Evolutionary conservation across 2,329 filamentous ascomycete species (phyloP).

Genomic region (Onygena corvina): DNA sequence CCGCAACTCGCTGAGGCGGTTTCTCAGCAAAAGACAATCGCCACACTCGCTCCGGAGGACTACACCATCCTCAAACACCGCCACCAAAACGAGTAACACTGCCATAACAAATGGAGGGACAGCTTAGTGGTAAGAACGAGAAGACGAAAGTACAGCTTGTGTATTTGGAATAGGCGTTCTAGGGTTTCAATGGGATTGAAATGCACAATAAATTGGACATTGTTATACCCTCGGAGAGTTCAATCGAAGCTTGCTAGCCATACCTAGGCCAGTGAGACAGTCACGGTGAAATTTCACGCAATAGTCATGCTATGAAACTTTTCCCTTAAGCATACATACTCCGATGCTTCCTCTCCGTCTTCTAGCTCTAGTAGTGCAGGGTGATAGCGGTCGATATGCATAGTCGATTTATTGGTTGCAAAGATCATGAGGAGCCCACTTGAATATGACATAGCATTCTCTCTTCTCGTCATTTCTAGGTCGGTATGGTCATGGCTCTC

Average conservation of each 20-base stretch:
- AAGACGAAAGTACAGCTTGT: background rate
- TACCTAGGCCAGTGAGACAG: too few relatives aligned
- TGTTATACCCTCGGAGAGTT: background rate
- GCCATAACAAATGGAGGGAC: background rate
- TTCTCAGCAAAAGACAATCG: background rate
- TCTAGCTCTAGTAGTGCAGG: too few relatives aligned
- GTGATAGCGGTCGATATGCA: too few relatives aligned
- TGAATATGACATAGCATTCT: too few relatives aligned
- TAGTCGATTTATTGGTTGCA: too few relatives aligned
- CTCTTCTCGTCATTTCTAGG: too few relatives aligned
- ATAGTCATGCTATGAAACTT: too few relatives aligned
- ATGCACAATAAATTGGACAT: constrained; percentile 4
- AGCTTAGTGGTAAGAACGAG: background rate
- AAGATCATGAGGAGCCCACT: too few relatives aligned
- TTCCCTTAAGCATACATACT: too few relatives aligned
- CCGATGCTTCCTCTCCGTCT: too few relatives aligned
- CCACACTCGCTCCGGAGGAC: background rate
- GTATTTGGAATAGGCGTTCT: background rate
- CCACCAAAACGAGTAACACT: background rate
- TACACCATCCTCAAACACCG: background rate
- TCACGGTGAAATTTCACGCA: too few relatives aligned
- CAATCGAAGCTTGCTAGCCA: background rate
- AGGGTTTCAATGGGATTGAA: background rate
- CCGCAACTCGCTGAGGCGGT: background rate
- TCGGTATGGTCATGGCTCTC: too few relatives aligned